phyloP scores from a whole-genome alignment of 1,284 basidiomycete genomes.

The Sphagnurus paluster region DNA sequence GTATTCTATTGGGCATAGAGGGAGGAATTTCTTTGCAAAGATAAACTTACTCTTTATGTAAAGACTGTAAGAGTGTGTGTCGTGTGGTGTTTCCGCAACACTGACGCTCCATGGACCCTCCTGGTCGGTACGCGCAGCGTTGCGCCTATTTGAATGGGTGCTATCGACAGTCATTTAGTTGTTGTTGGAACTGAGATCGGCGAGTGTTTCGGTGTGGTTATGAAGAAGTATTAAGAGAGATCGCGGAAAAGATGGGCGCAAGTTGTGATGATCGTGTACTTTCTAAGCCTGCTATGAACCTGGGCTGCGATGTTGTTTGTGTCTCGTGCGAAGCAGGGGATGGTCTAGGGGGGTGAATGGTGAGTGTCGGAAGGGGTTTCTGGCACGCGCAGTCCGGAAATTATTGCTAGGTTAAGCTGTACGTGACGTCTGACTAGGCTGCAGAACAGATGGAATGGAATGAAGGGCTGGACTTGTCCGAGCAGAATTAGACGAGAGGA shows the following conservation, averaged over 20 bases:
- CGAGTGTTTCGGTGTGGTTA: constrained; percentile 8
- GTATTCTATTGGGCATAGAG: constrained; percentile 7
- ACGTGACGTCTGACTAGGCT: constrained; percentile 17
- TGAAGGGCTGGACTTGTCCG: constrained; percentile 4
- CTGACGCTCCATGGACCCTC: constrained; percentile 76
- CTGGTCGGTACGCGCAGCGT: constrained; percentile 55
- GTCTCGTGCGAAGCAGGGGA: too few relatives aligned
- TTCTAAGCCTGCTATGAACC: constrained; percentile 19
- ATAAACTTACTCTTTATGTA: constrained; percentile 67
- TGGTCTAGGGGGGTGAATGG: too few relatives aligned
- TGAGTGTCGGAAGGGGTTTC: neutral
- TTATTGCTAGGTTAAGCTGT: constrained; percentile 23
- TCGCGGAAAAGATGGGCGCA: constrained; percentile 22
- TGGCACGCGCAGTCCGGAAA: constrained; percentile 23
- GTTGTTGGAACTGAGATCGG: constrained; percentile 18
- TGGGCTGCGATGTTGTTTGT: constrained; percentile 4
- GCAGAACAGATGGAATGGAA: constrained; percentile 26
- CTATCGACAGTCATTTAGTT: constrained; percentile 39
- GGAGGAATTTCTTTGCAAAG: constrained; percentile 12
- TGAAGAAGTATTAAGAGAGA: constrained; percentile 8
- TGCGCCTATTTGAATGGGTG: constrained; percentile 31
- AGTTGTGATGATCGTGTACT: constrained; percentile 17
- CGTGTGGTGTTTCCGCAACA: constrained; percentile 69
- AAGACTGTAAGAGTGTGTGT: constrained; percentile 59
- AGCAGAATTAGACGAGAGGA: neutral